Evolutionary conservation across 371 early-diverging fungal genomes (phyloP).

Genomic region (Scutellospora calospora): DNA sequence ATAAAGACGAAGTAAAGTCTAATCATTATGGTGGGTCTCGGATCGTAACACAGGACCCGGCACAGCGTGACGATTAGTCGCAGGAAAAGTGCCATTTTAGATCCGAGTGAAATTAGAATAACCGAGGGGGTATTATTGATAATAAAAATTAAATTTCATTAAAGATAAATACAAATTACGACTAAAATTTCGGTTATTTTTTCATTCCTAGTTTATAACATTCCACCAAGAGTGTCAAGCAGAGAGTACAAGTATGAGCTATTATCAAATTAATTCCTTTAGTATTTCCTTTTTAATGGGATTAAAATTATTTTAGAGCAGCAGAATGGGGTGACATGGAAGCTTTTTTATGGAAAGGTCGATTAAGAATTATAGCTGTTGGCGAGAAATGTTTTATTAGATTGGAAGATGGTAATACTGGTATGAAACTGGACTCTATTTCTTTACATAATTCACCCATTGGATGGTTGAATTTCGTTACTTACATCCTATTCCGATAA

Average conservation of each 20-base stretch:
- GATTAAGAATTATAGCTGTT: slow-evolving; percentile 77
- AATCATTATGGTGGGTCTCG: too few relatives aligned
- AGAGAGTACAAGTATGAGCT: slow-evolving; percentile 74
- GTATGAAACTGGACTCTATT: slow-evolving; percentile 44
- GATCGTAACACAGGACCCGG: too few relatives aligned
- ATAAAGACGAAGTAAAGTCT: too few relatives aligned
- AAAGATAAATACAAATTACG: too few relatives aligned
- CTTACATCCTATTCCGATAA: too few relatives aligned
- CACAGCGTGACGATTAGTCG: too few relatives aligned
- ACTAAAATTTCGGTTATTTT: not conserved
- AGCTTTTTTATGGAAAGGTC: slow-evolving; percentile 83
- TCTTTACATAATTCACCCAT: too few relatives aligned
- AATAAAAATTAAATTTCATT: too few relatives aligned
- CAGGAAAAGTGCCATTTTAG: too few relatives aligned
- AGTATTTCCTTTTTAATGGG: not conserved
- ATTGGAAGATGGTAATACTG: slow-evolving; percentile 79
- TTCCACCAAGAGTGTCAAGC: slow-evolving; percentile 81
- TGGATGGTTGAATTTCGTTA: too few relatives aligned
- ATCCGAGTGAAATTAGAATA: too few relatives aligned
- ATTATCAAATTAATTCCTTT: not conserved
- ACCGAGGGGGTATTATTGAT: too few relatives aligned
- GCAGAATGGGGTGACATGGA: slow-evolving; percentile 87
- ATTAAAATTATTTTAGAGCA: slow-evolving; percentile 63
- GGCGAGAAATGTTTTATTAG: slow-evolving; percentile 78
- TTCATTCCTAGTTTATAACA: slow-evolving; percentile 67